Evolutionary conservation across 495 filamentous ascomycete genomes (phyloP), one percentile per base, ranked within the genome.

Genomic region (Penicillium ochrochloron): DNA sequence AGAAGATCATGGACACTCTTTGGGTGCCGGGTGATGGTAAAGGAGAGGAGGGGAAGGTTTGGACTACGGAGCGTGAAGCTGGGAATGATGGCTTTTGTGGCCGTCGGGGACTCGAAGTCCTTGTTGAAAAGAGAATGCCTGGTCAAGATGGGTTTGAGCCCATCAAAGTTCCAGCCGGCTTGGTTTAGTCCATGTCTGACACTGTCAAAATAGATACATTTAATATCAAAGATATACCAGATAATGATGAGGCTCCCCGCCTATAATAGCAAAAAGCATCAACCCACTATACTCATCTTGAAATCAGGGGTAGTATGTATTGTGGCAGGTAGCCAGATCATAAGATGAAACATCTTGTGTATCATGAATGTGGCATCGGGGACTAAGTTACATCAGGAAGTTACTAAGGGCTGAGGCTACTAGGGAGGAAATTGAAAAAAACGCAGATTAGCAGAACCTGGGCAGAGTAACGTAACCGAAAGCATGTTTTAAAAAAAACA

Each of bases 71-170:
- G 51, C 51, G 51, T 5, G 31, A 31, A 14, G 51, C 51, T 19
- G 51, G 51, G 9, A 54, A 54, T 54, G 29, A 33, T 14, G 51
- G 51, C 5, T 54, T 54, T 21, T 54, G 51, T 19, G 51, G 51
- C 2, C 51, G 51, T 19, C 51, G 51, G 7, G 51, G 51, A 29
- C 27, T 54, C 12, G 51, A 54, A 31, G 51, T 34, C 27, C 29
- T 54, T 15, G 51, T 54, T 54, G 51, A 54, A 54, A 17, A 54
- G 11, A 33, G 51, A 23, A 33, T 10, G 27, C 15, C 51, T 11
- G 51, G 15, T 54, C 51, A 54, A 34, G 51, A 54, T 54, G 51
- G 51, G 2, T 54, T 54, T 23, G 51, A 54, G 25, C 31, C 51
- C 15, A n/a, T 54, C 19, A 8, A n/a, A n/a, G 31, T 54, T 17